Evolutionary conservation across 2,329 filamentous ascomycete species (phyloP), one percentile per base, ranked within the genome.

Genomic region (Ascochyta koolunga): DNA sequence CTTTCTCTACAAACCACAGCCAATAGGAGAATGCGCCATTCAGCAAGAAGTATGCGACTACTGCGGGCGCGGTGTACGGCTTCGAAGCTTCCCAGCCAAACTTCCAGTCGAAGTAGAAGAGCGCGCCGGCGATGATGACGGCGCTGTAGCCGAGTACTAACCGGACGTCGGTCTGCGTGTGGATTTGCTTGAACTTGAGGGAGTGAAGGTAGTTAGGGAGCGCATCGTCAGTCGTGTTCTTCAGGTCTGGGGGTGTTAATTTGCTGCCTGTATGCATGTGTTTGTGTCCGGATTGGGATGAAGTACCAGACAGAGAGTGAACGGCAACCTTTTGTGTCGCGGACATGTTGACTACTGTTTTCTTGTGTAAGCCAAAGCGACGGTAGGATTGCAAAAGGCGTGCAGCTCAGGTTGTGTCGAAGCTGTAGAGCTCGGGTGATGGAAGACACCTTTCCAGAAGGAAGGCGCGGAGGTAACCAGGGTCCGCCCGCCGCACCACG

Each of bases 151-250:
- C 95, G 8, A 99, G 82, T 0, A 81, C 83, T 39, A 99, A 86
- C 48, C 91, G 90, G 41, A 96, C 84, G 70, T 98, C 93, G 67
- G 87, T 86, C 41, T 95, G 86, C 53, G 78, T 83, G 78, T 98
- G 89, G 60, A 89, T 87, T 77, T 96, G 92, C 59, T 80, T 84
- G 81, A 97, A 97, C 63, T 83, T 87, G 73, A 98, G 86, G 27
- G 87, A 90, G 77, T 91, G 93, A 60, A 99, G 87, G 80, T 98
- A 98, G 78, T 95, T 92, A 54, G 90, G 87, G 56, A 99, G 88
- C 52, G 93, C 91, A 78, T 99, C 95, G 79, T 99, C 95, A 63
- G 90, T 91, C 33, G 93, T 96, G 79, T 95, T 96, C 78, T 98
- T 98, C 61, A 99, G 88, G 74, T 98, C 95, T 96, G 52, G 13